Conservation (phyloP, 768 basidiomycete genomes). For the Suillus placidus region DNA sequence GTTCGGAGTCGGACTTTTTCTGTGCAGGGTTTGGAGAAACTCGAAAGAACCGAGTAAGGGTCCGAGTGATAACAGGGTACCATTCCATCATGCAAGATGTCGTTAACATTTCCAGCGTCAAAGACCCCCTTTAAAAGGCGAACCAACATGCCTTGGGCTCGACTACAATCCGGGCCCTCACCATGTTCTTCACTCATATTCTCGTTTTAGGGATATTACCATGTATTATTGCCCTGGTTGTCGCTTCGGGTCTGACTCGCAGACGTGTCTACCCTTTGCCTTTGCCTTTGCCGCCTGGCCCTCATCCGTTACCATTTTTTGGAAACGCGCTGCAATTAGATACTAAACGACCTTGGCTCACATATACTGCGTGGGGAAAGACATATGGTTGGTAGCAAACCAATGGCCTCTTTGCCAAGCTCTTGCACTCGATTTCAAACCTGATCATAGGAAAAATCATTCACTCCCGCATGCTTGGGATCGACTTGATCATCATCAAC, state of each 20-base stretch:
- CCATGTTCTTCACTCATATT: neutral
- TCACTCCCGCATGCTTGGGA: slow-evolving; percentile 30
- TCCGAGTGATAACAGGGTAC: too few relatives aligned
- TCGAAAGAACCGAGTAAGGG: too few relatives aligned
- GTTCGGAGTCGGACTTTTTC: too few relatives aligned
- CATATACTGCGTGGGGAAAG: slow-evolving; percentile 45
- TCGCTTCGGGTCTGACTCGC: neutral
- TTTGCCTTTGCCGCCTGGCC: slow-evolving; percentile 50
- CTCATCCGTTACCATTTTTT: slow-evolving; percentile 46
- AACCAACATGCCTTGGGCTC: slow-evolving; percentile 10
- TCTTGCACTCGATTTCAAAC: neutral
- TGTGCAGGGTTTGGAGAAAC: too few relatives aligned
- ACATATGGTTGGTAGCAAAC: slow-evolving; percentile 42
- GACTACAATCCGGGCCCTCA: neutral
- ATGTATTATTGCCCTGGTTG: neutral
- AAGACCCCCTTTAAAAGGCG: neutral
- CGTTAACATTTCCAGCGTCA: neutral
- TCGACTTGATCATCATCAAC: slow-evolving; percentile 36
- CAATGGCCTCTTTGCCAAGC: neutral
- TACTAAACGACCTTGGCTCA: slow-evolving; percentile 39
- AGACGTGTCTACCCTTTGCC: neutral
- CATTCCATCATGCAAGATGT: too few relatives aligned
- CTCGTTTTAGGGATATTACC: neutral
- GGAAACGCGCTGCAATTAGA: slow-evolving; percentile 54
- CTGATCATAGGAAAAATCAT: slow-evolving; percentile 30